Evolutionary conservation across 2,329 filamentous ascomycete species (phyloP).

Genomic region (Colletotrichum sansevieriae): DNA sequence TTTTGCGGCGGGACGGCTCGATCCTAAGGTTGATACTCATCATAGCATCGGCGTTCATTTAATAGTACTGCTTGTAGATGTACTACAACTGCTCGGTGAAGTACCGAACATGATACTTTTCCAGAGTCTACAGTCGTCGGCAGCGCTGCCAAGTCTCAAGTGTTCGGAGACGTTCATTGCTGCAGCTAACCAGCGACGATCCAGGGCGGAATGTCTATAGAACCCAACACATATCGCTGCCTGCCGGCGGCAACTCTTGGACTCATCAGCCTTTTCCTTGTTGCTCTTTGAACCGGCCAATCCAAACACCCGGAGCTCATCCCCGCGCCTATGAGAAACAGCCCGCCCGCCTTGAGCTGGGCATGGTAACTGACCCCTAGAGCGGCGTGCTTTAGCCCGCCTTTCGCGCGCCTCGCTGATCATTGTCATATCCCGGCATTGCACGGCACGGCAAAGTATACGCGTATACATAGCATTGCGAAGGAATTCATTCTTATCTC

Average conservation of each 20-base stretch:
- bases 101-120: not conserved
- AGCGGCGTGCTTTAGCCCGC: not conserved
- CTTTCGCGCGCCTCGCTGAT: not conserved
- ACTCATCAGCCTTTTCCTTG: not conserved
- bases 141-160: not conserved
- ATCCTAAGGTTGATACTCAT: slow-evolving; percentile 33
- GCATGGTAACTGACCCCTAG: not conserved
- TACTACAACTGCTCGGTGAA: not conserved
- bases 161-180: not conserved
- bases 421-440: not conserved
- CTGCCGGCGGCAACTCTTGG: not conserved
- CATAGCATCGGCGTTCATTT: slow-evolving; percentile 41
- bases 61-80: slow-evolving; percentile 14
- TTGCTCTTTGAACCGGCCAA: not conserved
- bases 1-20: slow-evolving; percentile 17
- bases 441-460: no score
- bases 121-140: not conserved
- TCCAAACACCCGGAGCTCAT: not conserved
- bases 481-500: no score
- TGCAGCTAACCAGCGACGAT: not conserved
- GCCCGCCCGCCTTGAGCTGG: not conserved
- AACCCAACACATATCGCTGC: not conserved
- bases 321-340: not conserved
- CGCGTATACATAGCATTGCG: no score
- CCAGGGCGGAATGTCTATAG: not conserved